Percentiles rank a stretch among this genome's conserved stretches.
Conservation (phyloP, 1,284 basidiomycete species). For the Salmacisia buchloeana region DNA sequence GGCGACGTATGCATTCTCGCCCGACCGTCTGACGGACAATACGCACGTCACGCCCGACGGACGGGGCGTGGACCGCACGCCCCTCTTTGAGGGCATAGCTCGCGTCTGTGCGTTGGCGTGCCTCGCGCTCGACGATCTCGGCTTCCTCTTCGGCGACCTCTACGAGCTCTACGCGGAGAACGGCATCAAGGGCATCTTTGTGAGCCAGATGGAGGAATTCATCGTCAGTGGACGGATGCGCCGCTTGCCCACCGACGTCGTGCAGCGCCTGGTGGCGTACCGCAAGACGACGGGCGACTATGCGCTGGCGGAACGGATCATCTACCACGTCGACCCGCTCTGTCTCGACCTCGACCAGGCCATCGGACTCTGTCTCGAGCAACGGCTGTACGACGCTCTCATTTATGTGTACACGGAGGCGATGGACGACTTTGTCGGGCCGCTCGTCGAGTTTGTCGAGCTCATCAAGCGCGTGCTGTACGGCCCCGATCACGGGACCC, state of each 20-base stretch:
- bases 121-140: conserved; percentile 70
- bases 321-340: conserved; percentile 90
- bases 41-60: conserved; percentile 77
- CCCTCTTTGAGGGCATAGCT: conserved; percentile 82
- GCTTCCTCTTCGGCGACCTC: conserved; percentile 85
- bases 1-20: conserved; percentile 81
- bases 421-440: conserved; percentile 79
- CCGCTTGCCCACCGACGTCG: conserved; percentile 72
- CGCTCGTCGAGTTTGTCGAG: conserved; percentile 74
- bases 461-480: conserved; percentile 64
- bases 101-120: conserved; percentile 74
- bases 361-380: conserved; percentile 73
- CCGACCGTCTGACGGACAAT: conserved; percentile 82
- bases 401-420: conserved; percentile 89
- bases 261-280: conserved; percentile 73
- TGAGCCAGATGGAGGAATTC: conserved; percentile 75
- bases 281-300: conserved; percentile 69
- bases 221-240: conserved; percentile 70
- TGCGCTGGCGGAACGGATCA: conserved; percentile 75
- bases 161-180: conserved; percentile 81
- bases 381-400: conserved; percentile 84
- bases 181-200: conserved; percentile 81
- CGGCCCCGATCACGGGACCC: too few species aligned
- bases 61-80: conserved; percentile 83
- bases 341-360: conserved; percentile 92